Base-by-base conservation (phyloP, 768 basidiomycete species). In the Hericium rajendrae region DNA sequence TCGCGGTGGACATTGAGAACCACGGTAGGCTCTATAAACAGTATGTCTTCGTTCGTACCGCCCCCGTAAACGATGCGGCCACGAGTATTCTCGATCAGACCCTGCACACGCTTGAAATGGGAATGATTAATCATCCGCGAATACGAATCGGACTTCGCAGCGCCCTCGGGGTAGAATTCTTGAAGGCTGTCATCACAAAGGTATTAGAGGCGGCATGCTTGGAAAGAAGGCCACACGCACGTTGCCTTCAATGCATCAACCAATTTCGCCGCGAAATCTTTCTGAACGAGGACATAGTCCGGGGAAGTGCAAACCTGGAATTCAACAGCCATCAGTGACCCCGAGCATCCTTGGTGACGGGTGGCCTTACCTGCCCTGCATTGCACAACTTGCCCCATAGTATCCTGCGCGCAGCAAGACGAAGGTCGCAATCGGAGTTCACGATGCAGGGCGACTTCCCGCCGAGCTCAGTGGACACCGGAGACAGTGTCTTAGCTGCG, bases 371-470 rank as follows among this genome's bases (percentile, higher is more conserved):
- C 64, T 73, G 73, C 1, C 91, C 91, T 0, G 79, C 81, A 62
- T 93, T 93, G 43, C 76, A 69, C 51, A 72, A 71, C 64, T 88
- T 89, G 20, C 88, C 88, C 87, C 88, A 91, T 28, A 91, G 68
- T 46, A 92, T 76, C 15, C 90, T 78, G 41, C 77, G 77, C 4
- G 87, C 87, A 0, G 84, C 77, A 2, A 76, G 72, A 56, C 81
- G 73, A 53, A 91, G 70, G 65, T 92, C 84, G 54, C 79, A 82
- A 26, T 72, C 75, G 0, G 86, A 77, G 67, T 91, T 86, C 48
- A 92, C 71, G 58, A 91, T 73, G 26, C 84, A 86, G 4, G 89
- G 88, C 1, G 78, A 84, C 68, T 90, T 89, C 28, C 88, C 84
- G 67, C 80, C 81, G 37, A 82, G 79, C 81, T 83, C 82, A 43